These are phyloP conservation scores for Aspergillus neoniger DNA, from an alignment of 2,329 filamentous ascomycete genomes.

Conservation along the genomic window DNA sequence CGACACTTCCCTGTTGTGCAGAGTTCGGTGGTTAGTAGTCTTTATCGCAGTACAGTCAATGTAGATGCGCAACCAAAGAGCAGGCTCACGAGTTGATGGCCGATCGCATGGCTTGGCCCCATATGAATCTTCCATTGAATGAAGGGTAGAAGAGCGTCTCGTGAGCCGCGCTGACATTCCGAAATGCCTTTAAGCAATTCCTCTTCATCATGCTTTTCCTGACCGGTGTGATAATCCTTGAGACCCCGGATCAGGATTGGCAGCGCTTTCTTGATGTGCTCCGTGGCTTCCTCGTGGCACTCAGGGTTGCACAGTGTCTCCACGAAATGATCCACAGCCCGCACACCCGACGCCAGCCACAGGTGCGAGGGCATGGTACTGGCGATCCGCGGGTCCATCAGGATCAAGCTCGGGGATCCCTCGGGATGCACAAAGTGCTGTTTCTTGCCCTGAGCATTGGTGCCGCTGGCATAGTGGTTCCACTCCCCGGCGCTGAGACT, in stretches of 20 bases:
- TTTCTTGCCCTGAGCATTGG: not conserved
- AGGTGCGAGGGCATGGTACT: constrained; percentile 1
- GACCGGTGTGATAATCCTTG: not conserved
- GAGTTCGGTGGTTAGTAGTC: not conserved
- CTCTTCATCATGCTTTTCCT: not conserved
- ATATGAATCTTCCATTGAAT: constrained; percentile 6
- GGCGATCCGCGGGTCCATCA: constrained; percentile 5
- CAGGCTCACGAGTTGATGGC: constrained; percentile 4
- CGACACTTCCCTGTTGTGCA: not conserved
- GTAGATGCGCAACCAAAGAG: no score
- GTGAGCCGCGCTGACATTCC: constrained; percentile 5
- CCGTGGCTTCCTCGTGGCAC: constrained; percentile 2
- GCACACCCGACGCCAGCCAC: constrained; percentile 7
- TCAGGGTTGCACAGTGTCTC: not conserved
- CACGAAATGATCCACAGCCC: constrained; percentile 4
- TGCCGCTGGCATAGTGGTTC: constrained; percentile 1
- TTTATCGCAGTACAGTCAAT: not conserved
- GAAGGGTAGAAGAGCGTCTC: not conserved
- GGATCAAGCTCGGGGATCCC: constrained; percentile 1
- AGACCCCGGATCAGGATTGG: not conserved
- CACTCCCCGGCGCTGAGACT: constrained; percentile 5
- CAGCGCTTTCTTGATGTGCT: not conserved
- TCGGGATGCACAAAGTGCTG: constrained; percentile 2
- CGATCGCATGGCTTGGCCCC: constrained; percentile 3
- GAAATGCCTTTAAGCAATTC: constrained; percentile 4